phyloP scores from a whole-genome alignment of 2,329 filamentous ascomycete species.

The Alternaria infectoria region DNA sequence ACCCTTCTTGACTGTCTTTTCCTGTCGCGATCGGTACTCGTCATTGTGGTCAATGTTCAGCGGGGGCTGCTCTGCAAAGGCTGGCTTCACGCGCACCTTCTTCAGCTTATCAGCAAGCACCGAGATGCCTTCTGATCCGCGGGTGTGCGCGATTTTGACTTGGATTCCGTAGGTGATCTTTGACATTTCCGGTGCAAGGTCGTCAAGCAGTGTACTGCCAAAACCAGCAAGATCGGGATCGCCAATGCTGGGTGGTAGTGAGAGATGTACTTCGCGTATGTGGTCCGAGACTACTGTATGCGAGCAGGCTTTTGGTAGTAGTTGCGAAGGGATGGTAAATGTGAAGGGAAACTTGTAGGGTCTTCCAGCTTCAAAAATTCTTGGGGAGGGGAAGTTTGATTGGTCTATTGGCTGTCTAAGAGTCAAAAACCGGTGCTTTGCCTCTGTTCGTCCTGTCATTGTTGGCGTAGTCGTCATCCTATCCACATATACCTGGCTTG shows the following conservation, averaged over 20 bases:
- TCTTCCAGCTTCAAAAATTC: constrained; percentile 60
- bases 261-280: constrained; percentile 62
- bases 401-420: constrained; percentile 65
- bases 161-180: constrained; percentile 65
- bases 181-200: constrained; percentile 68
- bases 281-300: constrained; percentile 60
- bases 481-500: constrained; percentile 61
- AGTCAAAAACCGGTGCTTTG: constrained; percentile 66
- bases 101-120: constrained; percentile 59
- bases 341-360: constrained; percentile 67
- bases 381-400: constrained; percentile 60
- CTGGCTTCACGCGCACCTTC: constrained; percentile 66
- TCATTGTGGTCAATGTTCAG: constrained; percentile 57
- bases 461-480: constrained; percentile 59
- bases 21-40: constrained; percentile 61
- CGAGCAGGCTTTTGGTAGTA: constrained; percentile 65
- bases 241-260: constrained; percentile 67
- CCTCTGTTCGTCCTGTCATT: constrained; percentile 61
- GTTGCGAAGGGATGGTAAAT: constrained; percentile 66
- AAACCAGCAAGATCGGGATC: constrained; percentile 61
- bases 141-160: constrained; percentile 52
- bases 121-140: constrained; percentile 48
- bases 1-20: constrained; percentile 67
- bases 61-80: constrained; percentile 65
- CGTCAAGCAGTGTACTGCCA: constrained; percentile 61